Conservation (phyloP, 2,329 filamentous ascomycete species). For the Ophiostoma quercus region DNA sequence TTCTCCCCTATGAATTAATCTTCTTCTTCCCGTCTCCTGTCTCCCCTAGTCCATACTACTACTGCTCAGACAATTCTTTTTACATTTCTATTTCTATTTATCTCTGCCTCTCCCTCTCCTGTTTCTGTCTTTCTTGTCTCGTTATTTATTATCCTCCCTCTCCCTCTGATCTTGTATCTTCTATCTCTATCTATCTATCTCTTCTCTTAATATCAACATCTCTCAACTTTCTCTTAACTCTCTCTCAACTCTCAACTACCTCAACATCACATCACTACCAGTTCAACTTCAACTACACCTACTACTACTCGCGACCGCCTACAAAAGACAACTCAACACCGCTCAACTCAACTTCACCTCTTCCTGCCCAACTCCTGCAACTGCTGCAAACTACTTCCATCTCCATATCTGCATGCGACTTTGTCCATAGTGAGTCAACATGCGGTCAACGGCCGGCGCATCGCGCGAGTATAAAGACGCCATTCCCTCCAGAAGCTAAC, state of each 20-base stretch:
- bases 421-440: conserved; percentile 22
- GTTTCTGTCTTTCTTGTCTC: conserved; percentile 17
- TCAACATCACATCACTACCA: background rate
- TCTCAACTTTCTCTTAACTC: no score
- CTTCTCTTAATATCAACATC: conserved; percentile 16
- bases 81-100: conserved; percentile 11
- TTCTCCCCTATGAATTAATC: background rate
- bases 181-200: conserved; percentile 16
- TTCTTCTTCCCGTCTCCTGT: background rate
- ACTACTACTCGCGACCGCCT: conserved; percentile 7
- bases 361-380: conserved; percentile 20
- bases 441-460: conserved; percentile 20
- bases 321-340: background rate
- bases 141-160: conserved; percentile 18
- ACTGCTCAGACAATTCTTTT: background rate
- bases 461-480: conserved; percentile 4
- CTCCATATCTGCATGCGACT: conserved; percentile 20
- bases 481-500: background rate
- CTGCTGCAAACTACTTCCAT: conserved; percentile 13
- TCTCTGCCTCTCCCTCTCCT: conserved; percentile 11
- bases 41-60: background rate
- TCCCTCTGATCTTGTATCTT: conserved; percentile 8
- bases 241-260: no score
- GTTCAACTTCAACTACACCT: background rate
- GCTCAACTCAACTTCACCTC: background rate